Evolutionary conservation across 495 filamentous ascomycete species (phyloP), one percentile per base, ranked within the genome.

Genomic region (Daldinia loculata): DNA sequence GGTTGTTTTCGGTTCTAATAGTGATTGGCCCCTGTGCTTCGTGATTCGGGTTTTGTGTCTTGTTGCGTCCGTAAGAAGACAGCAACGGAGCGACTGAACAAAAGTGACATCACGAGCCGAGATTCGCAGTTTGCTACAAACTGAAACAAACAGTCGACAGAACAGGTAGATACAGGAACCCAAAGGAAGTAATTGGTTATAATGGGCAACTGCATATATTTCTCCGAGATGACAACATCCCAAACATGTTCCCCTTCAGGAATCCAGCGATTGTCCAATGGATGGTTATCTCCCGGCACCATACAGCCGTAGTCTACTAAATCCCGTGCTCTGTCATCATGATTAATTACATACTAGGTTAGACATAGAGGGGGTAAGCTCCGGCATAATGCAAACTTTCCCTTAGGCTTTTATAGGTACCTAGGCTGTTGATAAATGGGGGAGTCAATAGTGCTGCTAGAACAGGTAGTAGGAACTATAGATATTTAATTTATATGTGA

Each of bases 191-290:
- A 32, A 68, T 67, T 11, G 27, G 36, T 45, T 52, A n/a, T 41
- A 30, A 61, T 63, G 66, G 70, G 34, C 30, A 59, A 56, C 66
- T 73, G 66, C 70, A 73, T 36, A 19, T 59, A 69, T 65, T 69
- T 69, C 61, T 73, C 66, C 65, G 66, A 73, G 60, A 73, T 69
- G 70, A 66, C 65, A 73, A 66, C 70, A 58, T 66, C 41, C 56
- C 48, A 63, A 67, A 67, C 69, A 45, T 41, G 7, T 60, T 39
- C 55, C 30, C 32, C 22, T 63, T 51, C 30, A 41, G 61, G 36
- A 14, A 36, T 15, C 8, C 55, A 62, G 26, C 22, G 12, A 34
- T 2, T 27, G 22, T 62, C 62, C 61, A 51, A 60, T 66, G 39
- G 9, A 24, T 53, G 5, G 26, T 30, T 53, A 30, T 30, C 26